Conservation (phyloP, 2,329 filamentous ascomycete genomes). For the Aspergillus pseudoglaucus region DNA sequence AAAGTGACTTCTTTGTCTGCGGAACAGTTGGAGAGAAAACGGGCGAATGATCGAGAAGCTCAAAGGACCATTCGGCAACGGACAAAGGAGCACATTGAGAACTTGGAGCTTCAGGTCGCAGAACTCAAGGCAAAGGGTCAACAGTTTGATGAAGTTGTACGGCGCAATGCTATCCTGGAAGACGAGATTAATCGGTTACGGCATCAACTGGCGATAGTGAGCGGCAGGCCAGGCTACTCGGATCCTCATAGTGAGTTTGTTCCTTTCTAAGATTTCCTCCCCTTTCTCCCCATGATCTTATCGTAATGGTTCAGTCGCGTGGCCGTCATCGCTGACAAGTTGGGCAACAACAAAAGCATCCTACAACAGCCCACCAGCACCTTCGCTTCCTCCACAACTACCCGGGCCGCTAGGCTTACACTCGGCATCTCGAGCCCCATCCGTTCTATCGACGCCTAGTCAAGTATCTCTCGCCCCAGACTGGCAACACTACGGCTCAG, state of each 20-base stretch:
- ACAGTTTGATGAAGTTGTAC: constrained; percentile 46
- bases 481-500: constrained; percentile 22
- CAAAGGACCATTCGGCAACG: constrained; percentile 54
- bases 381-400: constrained; percentile 20
- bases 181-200: constrained; percentile 50
- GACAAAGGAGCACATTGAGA: constrained; percentile 54
- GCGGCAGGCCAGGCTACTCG: constrained; percentile 17
- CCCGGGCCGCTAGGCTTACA: constrained; percentile 12
- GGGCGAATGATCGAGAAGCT: constrained; percentile 55
- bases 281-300: background rate
- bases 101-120: constrained; percentile 48
- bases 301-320: constrained; percentile 6
- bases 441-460: constrained; percentile 18
- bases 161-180: constrained; percentile 49
- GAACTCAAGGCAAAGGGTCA: constrained; percentile 47
- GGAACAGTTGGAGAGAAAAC: constrained; percentile 53
- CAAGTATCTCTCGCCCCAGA: constrained; percentile 21
- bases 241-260: constrained; percentile 9
- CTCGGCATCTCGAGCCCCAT: constrained; percentile 16
- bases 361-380: constrained; percentile 10
- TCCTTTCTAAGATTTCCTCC: background rate
- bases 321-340: background rate
- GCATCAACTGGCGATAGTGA: constrained; percentile 37
- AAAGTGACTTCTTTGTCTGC: constrained; percentile 53
- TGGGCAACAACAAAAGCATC: constrained; percentile 9